phyloP scores from a whole-genome alignment of 176 grass and related monocot species.

The Triticum monococcum region DNA sequence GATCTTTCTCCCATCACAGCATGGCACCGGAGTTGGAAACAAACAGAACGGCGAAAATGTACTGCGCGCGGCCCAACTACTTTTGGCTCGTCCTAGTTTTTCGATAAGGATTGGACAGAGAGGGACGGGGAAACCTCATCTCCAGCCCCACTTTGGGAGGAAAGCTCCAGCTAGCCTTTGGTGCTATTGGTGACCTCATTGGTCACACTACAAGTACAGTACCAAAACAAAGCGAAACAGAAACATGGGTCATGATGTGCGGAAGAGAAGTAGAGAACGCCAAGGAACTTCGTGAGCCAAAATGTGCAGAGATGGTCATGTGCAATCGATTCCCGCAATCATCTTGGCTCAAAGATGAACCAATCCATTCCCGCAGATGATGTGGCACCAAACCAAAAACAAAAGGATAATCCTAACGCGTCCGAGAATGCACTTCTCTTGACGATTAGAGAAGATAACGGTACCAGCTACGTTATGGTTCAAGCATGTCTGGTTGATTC shows the following conservation, averaged over 20 bases:
- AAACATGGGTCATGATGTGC: not conserved
- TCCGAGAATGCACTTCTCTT: not conserved
- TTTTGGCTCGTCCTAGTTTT: not conserved
- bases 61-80: not conserved
- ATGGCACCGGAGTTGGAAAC: not conserved
- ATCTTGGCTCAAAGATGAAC: not conserved
- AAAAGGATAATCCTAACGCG: not conserved
- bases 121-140: not conserved
- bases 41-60: not conserved
- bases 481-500: not conserved
- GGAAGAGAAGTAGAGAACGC: not conserved
- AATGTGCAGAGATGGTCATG: not conserved
- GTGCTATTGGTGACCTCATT: not conserved
- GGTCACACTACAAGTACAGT: not conserved
- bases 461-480: not conserved
- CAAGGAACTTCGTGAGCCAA: not conserved
- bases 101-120: constrained; percentile 18
- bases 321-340: not conserved
- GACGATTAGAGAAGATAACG: not conserved
- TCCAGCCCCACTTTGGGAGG: not conserved
- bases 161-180: constrained; percentile 11
- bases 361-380: not conserved
- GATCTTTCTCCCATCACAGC: not conserved
- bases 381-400: not conserved
- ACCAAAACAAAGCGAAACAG: not conserved